phyloP scores from a whole-genome alignment of 768 basidiomycete species.

The Boletus reticulatus region DNA sequence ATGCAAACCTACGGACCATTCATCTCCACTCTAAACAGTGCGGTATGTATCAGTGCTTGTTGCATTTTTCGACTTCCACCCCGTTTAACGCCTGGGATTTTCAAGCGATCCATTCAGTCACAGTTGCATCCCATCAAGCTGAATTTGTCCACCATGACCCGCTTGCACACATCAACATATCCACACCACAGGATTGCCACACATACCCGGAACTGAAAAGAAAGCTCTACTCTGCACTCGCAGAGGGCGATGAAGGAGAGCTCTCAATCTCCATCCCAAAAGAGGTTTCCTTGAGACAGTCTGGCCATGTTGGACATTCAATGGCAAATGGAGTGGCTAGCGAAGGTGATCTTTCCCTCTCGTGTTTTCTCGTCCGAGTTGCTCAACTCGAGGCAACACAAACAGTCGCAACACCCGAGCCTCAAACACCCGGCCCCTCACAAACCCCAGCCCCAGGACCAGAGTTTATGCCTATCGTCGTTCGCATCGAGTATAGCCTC shows the following conservation, averaged over 20 bases:
- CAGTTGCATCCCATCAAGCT: constrained; percentile 66
- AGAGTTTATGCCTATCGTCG: constrained; percentile 73
- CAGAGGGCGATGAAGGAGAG: constrained; percentile 94
- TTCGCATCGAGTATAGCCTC: constrained; percentile 79
- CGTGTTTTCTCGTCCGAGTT: background rate
- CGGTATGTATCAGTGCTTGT: constrained; percentile 46
- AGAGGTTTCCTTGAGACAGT: constrained; percentile 65
- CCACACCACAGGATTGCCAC: constrained; percentile 75
- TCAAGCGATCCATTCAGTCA: constrained; percentile 69
- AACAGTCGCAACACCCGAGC: constrained; percentile 78
- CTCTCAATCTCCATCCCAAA: constrained; percentile 83
- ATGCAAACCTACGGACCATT: constrained; percentile 74
- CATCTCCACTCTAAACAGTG: constrained; percentile 89
- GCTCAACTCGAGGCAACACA: constrained; percentile 4
- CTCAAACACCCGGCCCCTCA: constrained; percentile 58
- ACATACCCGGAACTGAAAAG: constrained; percentile 92
- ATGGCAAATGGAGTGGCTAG: constrained; percentile 43
- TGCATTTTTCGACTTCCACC: constrained; percentile 12
- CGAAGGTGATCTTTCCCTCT: constrained; percentile 47
- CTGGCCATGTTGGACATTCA: constrained; percentile 41
- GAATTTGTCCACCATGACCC: constrained; percentile 82
- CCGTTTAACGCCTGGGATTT: constrained; percentile 22
- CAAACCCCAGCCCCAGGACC: constrained; percentile 39
- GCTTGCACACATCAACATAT: constrained; percentile 61
- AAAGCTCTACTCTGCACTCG: constrained; percentile 83